Evolutionary conservation across 1,284 basidiomycete species (phyloP).

Genomic region (Sporisorium sorghi): DNA sequence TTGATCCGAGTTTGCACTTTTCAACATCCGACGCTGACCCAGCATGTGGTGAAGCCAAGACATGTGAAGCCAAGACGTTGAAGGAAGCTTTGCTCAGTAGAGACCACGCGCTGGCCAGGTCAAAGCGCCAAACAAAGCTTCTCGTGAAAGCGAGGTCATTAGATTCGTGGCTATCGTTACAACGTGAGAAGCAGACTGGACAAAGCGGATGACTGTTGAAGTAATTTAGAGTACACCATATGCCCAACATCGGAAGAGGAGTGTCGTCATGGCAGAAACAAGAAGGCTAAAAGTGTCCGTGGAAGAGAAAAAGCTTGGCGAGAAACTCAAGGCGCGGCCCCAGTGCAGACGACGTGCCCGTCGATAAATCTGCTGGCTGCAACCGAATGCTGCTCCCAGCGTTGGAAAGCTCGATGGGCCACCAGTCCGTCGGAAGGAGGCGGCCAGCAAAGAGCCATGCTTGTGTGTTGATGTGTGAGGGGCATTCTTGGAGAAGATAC

Average conservation of each 20-base stretch:
- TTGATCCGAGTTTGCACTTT: slow-evolving; percentile 12
- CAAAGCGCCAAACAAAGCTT: neutral
- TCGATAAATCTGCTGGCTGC: neutral
- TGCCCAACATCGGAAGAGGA: neutral
- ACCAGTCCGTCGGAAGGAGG: neutral
- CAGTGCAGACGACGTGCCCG: neutral
- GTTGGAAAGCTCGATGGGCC: slow-evolving; percentile 7
- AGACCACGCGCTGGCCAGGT: neutral
- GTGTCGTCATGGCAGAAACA: neutral
- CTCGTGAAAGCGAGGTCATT: slow-evolving; percentile 15
- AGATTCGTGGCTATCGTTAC: slow-evolving; percentile 33
- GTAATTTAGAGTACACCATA: slow-evolving; percentile 6
- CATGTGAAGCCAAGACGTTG: neutral
- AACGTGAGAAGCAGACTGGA: slow-evolving; percentile 10
- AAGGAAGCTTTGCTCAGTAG: neutral
- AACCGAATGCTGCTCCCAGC: neutral
- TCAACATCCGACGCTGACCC: slow-evolving; percentile 32
- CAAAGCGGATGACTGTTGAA: neutral
- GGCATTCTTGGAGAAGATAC: neutral
- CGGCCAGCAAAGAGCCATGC: slow-evolving; percentile 7
- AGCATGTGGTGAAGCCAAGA: neutral
- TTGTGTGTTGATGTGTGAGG: neutral
- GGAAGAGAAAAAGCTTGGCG: neutral
- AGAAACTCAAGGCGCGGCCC: neutral
- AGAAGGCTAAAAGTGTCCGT: slow-evolving; percentile 17